Evolutionary conservation across 139 green algal species (phyloP).

Genomic region (Edaphochlamys debaryana): DNA sequence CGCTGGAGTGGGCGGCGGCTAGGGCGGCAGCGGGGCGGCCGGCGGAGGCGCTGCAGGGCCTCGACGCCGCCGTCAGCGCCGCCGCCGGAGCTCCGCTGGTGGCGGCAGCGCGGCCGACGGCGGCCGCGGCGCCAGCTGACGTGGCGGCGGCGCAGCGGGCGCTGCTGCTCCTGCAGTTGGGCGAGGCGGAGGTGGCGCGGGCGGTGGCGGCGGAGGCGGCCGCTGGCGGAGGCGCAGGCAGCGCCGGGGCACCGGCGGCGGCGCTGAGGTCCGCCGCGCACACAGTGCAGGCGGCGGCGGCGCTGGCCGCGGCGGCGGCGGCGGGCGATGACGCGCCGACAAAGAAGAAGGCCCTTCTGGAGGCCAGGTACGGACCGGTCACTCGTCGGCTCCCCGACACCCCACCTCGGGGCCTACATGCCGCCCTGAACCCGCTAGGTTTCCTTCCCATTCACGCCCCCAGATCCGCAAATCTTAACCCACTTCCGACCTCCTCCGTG

Average conservation of each 20-base stretch:
- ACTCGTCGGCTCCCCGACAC: neutral
- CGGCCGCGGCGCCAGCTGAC: neutral
- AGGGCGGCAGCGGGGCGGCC: neutral
- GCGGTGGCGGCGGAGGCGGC: neutral
- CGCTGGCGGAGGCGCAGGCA: neutral
- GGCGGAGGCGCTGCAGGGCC: neutral
- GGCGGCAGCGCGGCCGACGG: neutral
- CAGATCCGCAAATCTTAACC: neutral
- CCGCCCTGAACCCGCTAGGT: neutral
- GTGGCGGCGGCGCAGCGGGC: neutral
- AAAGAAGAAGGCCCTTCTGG: slow-evolving; percentile 16
- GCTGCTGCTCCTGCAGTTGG: slow-evolving; percentile 26
- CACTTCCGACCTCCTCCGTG: neutral
- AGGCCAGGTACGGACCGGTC: slow-evolving; percentile 1
- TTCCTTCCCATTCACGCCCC: neutral
- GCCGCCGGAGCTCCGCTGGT: too few species aligned
- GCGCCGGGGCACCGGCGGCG: neutral
- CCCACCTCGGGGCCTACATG: neutral
- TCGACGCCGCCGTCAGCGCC: neutral
- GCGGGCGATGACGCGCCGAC: neutral
- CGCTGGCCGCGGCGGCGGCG: neutral
- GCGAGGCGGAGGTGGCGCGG: neutral
- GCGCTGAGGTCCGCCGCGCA: neutral
- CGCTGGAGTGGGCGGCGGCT: slow-evolving; percentile 23
- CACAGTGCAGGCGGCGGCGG: slow-evolving; percentile 11